These are phyloP conservation scores for Malassezia japonica DNA, from an alignment of 1,284 basidiomycete genomes.

Conservation along the genomic window DNA sequence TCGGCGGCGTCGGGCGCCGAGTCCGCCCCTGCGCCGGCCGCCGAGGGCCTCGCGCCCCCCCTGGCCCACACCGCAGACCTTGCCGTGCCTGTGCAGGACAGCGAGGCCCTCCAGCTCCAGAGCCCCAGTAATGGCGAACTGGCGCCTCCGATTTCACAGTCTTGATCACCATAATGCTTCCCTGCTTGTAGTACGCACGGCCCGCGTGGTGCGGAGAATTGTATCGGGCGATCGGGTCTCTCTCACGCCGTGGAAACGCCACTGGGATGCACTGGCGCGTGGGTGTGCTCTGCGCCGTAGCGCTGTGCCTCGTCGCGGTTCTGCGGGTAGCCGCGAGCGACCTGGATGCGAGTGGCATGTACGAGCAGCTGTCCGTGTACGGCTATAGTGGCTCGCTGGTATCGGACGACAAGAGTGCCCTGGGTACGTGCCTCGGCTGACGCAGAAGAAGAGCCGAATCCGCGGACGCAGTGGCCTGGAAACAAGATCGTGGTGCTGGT, in stretches of 20 bases:
- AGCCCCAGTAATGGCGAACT: neutral
- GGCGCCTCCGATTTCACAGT: neutral
- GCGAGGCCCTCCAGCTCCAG: neutral
- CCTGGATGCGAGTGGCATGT: too few species aligned
- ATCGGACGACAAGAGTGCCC: neutral
- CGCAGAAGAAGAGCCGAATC: neutral
- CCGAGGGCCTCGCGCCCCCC: neutral
- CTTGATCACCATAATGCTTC: neutral
- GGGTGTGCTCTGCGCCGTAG: neutral
- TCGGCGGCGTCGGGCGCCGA: too few species aligned
- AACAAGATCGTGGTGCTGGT: conserved; percentile 15
- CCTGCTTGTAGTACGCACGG: too few species aligned
- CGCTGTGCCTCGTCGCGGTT: too few species aligned
- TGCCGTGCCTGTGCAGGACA: neutral
- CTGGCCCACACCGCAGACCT: neutral
- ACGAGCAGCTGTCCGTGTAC: neutral
- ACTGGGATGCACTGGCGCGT: neutral
- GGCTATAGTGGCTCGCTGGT: neutral
- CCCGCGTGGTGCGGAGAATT: too few species aligned
- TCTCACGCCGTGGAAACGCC: too few species aligned
- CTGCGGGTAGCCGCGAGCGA: too few species aligned
- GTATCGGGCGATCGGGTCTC: neutral
- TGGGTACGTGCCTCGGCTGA: neutral
- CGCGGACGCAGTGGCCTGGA: conserved; percentile 10
- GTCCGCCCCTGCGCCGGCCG: neutral